Evolutionary conservation across 768 basidiomycete species (phyloP).

Genomic region (Lactifluus subvellereus): DNA sequence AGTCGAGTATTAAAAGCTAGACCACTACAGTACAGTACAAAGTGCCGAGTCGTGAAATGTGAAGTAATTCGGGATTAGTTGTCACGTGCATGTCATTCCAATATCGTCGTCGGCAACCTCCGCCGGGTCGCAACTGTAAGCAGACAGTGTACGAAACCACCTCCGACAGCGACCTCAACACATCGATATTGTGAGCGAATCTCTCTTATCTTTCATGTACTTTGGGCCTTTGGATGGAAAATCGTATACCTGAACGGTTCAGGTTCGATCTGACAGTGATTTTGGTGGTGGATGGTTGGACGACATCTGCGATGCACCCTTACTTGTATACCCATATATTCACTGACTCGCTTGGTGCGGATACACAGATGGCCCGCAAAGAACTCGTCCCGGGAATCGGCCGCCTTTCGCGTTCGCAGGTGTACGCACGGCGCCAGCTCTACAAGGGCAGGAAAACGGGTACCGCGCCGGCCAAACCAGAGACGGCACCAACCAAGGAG

Average conservation of each 20-base stretch:
- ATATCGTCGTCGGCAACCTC: conserved; percentile 15
- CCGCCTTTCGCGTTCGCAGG: conserved; percentile 76
- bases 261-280: conserved; percentile 18
- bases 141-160: conserved; percentile 17
- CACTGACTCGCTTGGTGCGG: conserved; percentile 15
- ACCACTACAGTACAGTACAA: too few species aligned
- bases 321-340: neutral
- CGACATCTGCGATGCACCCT: conserved; percentile 33
- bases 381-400: conserved; percentile 78
- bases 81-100: conserved; percentile 1
- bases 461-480: conserved; percentile 54
- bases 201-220: conserved; percentile 24
- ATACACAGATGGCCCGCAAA: conserved; percentile 74
- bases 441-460: conserved; percentile 83
- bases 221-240: neutral
- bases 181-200: conserved; percentile 38
- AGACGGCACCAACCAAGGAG: conserved; percentile 60
- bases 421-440: conserved; percentile 73
- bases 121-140: conserved; percentile 20
- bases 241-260: neutral
- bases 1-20: too few species aligned
- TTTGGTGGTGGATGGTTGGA: conserved; percentile 33
- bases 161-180: conserved; percentile 39
- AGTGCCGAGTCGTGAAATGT: too few species aligned
- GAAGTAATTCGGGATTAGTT: neutral